Evolutionary conservation across 2,329 filamentous ascomycete genomes (phyloP), one percentile per base, ranked within the genome.

Genomic region (Hymenoscyphus fructigenus): DNA sequence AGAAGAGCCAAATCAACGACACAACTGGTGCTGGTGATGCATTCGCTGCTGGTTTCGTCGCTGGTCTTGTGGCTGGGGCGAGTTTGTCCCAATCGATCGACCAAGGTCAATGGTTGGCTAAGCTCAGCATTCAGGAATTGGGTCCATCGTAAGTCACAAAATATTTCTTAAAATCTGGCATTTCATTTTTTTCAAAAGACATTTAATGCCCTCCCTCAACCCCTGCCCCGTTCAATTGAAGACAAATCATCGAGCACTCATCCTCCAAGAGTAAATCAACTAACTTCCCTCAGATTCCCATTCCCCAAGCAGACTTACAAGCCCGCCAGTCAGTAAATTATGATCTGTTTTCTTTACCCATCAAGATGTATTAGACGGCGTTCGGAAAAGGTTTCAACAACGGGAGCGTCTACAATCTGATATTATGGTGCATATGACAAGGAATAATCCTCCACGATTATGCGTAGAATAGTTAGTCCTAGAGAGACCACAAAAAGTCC

Each of bases 11-110:
- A 81, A 98, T 99, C 80, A 91, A 91, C 79, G 95, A 99, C 81
- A 98, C 94, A 79, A 98, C 94, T 77, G 95, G 95, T 77, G 95
- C 95, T 68, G 95, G 93, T 77, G 95, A 99, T 77, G 94, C 95
- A 61, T 99, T 99, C 75, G 94, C 95, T 65, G 95, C 93, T 76
- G 95, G 95, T 69, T 93, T 99, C 81, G 84, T 92, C 64, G 95
- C 95, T 61, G 95, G 93, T 76, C 83, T 98, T 69, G 89, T 97
- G 68, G 84, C 94, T 79, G 92, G 91, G 79, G 91, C 95, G 83
- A 78, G 87, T 62, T 84, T 99, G 60, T 88, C 91, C 73, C 87
- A 88, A 71, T 85, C 85, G 75, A 85, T 99, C 72, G 91, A 97
- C 78, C 91, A 95, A 85, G 95, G 95, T 70, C 93, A 97, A 81